Conservation (phyloP, 345 rosid genomes). For the Laguncularia racemosa region DNA sequence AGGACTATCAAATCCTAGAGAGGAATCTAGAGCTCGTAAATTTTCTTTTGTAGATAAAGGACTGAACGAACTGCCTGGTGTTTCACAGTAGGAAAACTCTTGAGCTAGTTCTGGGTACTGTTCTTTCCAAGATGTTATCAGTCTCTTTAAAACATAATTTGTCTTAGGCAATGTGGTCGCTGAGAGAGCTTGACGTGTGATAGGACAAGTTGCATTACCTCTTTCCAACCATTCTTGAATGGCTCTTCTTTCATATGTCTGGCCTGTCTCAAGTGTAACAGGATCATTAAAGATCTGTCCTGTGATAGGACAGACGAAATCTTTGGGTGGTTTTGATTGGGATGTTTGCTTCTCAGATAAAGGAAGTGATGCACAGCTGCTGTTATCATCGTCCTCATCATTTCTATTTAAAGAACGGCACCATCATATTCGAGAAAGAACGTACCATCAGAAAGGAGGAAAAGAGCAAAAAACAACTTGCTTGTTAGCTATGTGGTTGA, state of each 20-base stretch:
- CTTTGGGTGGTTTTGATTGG: conserved; percentile 51
- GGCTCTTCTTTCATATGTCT: conserved; percentile 66
- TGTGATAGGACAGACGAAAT: conserved; percentile 66
- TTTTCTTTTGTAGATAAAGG: conserved; percentile 24
- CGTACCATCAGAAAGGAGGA: not conserved
- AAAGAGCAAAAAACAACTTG: not conserved
- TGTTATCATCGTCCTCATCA: conserved; percentile 51
- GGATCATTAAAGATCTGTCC: conserved; percentile 55
- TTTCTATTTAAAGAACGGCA: conserved; percentile 29
- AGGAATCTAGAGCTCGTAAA: conserved; percentile 13
- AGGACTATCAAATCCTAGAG: conserved; percentile 13
- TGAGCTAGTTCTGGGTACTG: conserved; percentile 60
- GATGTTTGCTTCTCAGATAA: conserved; percentile 34
- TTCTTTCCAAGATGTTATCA: conserved; percentile 59
- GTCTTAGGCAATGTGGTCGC: conserved; percentile 49
- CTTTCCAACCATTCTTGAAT: conserved; percentile 62
- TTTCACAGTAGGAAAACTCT: conserved; percentile 44
- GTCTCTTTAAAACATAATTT: conserved; percentile 55
- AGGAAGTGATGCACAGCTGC: conserved; percentile 34
- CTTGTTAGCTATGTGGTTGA: not conserved
- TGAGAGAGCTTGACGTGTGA: conserved; percentile 45
- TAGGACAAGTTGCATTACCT: conserved; percentile 57
- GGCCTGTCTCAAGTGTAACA: conserved; percentile 69
- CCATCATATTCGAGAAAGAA: not conserved
- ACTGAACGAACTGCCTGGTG: conserved; percentile 33